Conservation (phyloP, 768 basidiomycete genomes). For the Boletus vinaceobasis region DNA sequence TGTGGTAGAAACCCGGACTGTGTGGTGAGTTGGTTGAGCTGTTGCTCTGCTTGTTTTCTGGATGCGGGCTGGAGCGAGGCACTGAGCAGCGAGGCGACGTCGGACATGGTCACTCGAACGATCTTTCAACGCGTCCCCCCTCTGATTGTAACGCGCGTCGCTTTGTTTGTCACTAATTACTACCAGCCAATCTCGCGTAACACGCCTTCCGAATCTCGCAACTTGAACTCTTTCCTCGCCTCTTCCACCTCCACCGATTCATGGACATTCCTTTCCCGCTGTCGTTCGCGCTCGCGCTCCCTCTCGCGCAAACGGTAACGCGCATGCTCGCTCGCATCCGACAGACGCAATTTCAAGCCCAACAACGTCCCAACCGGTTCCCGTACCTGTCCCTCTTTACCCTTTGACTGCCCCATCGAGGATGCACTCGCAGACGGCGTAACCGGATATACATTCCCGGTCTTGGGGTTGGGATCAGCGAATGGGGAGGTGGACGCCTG, state of each 20-base stretch:
- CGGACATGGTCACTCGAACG: conserved; percentile 45
- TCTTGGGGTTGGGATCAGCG: not conserved
- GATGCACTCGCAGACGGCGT: not conserved
- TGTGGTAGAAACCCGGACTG: conserved; percentile 78
- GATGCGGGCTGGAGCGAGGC: conserved; percentile 67
- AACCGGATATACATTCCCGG: no score
- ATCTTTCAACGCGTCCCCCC: not conserved
- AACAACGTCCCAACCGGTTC: conserved; percentile 5
- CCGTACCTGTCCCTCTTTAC: not conserved
- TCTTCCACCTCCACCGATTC: not conserved
- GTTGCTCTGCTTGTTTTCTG: conserved; percentile 79
- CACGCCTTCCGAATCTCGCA: conserved; percentile 21
- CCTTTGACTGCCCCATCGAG: not conserved
- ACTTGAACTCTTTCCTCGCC: conserved; percentile 5
- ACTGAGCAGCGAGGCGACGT: conserved; percentile 66
- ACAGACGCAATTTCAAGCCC: conserved; percentile 20
- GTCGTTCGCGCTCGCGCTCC: conserved; percentile 15
- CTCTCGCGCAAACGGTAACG: conserved; percentile 20
- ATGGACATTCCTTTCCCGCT: not conserved
- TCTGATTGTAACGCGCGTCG: not conserved
- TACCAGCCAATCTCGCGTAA: conserved; percentile 22
- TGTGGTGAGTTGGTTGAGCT: conserved; percentile 58
- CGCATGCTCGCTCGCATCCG: conserved; percentile 25
- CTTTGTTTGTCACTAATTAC: conserved; percentile 11
- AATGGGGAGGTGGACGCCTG: not conserved